Base-by-base conservation (phyloP, 1,284 basidiomycete genomes). In the Testicularia cyperi region DNA sequence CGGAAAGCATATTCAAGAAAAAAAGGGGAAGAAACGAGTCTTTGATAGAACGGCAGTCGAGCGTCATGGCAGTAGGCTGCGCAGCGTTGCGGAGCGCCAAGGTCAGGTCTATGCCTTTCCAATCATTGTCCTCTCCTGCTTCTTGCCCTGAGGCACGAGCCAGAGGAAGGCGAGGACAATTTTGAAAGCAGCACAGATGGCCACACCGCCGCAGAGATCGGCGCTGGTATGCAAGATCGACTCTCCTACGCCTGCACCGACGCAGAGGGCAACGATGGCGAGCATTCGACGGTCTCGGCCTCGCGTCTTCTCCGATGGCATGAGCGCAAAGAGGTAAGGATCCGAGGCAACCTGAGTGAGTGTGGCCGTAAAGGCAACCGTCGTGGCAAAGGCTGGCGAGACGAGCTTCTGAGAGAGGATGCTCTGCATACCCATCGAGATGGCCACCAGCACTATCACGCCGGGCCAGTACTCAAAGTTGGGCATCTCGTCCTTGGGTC, bases 301-400 rank as follows among this genome's bases (percentile, higher is more conserved):
- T 8, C 40, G 28, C 27, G 55, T 64, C 34, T 60, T 54, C 6
- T 47, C 55, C 19, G 52, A 61, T 6, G 64, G 62, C 6, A 44
- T 22, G 8, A 68, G 39, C 16, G 46, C 35, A 39, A 70, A 71
- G 24, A 71, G 55, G 34, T 67, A 65, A n/a, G 68, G 68, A 46
- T 71, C 68, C 16, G 60, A 58, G 20, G 68, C 65, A 22, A 71
- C 47, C 48, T 71, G 68, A 30, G 68, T 51, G 9, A 71, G 36
- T 22, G 68, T 71, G n/a, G 68, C 68, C 5, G 68, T 71, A 36
- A 70, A 71, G 4, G 68, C 68, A 0, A 71, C 68, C 18, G 67
- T 68, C 13, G 68, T 71, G 0, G 68, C 68, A 38, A 71, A 71
- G 6, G 58, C 41, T 2, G 68, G 63, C n/a, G 65, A 68, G 10